Conservation (phyloP, 208 protist genomes). For the Angomonas deanei region DNA sequence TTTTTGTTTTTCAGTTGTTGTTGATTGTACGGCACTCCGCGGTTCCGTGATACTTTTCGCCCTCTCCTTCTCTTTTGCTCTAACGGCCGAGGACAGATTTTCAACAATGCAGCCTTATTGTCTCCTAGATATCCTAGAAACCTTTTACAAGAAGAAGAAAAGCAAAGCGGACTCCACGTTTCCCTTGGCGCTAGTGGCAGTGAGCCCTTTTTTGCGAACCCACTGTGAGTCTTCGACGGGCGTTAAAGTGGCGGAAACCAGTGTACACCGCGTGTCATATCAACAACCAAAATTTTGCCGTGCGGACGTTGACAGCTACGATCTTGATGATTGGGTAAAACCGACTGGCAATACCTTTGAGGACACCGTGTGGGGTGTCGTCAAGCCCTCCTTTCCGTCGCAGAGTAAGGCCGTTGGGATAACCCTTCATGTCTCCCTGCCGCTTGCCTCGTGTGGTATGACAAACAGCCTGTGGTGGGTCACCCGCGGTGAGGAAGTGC, state of each 20-base stretch:
- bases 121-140: too few species aligned
- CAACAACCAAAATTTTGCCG: neutral
- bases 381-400: neutral
- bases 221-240: neutral
- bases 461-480: neutral
- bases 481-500: neutral
- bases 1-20: conserved; percentile 1
- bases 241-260: neutral
- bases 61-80: too few species aligned
- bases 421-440: neutral
- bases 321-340: neutral
- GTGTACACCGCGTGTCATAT: neutral
- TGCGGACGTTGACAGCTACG: neutral
- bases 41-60: too few species aligned
- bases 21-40: too few species aligned
- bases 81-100: too few species aligned
- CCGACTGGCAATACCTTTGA: neutral
- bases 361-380: neutral
- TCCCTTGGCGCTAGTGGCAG: neutral
- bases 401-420: neutral
- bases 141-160: neutral
- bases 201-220: neutral
- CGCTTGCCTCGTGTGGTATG: neutral
- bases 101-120: too few species aligned
- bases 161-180: neutral